Conservation (phyloP, 352 stramenopile species). For the Phytophthora europaea region DNA sequence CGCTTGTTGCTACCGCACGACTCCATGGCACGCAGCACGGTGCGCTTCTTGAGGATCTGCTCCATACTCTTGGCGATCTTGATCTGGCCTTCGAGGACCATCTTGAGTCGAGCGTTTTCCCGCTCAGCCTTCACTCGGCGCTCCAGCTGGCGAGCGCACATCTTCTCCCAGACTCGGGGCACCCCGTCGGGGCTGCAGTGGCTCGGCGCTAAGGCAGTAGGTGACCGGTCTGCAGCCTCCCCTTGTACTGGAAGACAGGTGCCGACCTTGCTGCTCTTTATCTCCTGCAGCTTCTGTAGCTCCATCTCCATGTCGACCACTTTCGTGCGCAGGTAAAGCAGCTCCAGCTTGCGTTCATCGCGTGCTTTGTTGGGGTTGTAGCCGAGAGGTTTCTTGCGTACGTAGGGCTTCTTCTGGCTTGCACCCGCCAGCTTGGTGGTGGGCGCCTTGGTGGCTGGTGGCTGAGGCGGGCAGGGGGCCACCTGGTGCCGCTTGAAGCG, state of each 20-base stretch:
- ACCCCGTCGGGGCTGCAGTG: conserved; percentile 9
- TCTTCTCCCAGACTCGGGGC: conserved; percentile 45
- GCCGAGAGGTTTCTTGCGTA: conserved; percentile 39
- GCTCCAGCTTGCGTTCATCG: conserved; percentile 51
- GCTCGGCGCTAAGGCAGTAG: neutral
- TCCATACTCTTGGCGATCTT: conserved; percentile 54
- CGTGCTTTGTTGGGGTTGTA: conserved; percentile 59
- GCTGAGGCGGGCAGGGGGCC: conserved; percentile 10
- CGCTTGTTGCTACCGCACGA: conserved; percentile 43
- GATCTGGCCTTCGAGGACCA: conserved; percentile 47
- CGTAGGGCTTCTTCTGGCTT: conserved; percentile 32
- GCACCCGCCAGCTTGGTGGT: neutral
- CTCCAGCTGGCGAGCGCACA: conserved; percentile 38
- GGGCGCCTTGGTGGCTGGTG: conserved; percentile 4
- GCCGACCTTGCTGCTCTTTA: conserved; percentile 12
- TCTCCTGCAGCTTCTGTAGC: conserved; percentile 40
- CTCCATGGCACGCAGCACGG: conserved; percentile 35
- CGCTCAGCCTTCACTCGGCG: conserved; percentile 43
- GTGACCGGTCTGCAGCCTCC: no score
- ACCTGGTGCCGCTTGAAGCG: conserved; percentile 33
- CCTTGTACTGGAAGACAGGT: neutral
- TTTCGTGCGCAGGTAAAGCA: conserved; percentile 53
- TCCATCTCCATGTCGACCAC: conserved; percentile 52
- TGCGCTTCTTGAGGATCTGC: conserved; percentile 45
- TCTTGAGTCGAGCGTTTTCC: conserved; percentile 47